Conservation (phyloP, 805 yeast genomes). For the Saccharomycopsis sp. region DNA sequence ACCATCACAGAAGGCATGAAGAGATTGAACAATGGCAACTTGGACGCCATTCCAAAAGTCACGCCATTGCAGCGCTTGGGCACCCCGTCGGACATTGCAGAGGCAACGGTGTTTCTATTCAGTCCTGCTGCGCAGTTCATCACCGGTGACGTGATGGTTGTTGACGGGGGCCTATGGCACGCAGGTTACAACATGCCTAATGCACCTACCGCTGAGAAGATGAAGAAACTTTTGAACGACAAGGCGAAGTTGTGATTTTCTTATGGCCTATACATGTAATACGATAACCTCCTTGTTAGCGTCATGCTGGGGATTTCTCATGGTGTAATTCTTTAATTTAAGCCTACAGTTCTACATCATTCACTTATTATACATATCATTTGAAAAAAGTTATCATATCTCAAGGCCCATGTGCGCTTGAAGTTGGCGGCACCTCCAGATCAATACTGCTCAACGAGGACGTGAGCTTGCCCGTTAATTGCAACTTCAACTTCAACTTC, state of each 20-base stretch:
- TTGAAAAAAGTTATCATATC: no score
- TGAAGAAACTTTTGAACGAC: conserved; percentile 27
- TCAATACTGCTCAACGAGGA: not conserved
- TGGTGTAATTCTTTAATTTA: no score
- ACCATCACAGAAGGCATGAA: conserved; percentile 85
- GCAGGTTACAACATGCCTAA: conserved; percentile 38
- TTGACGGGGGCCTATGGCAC: conserved; percentile 92
- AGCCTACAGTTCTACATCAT: no score
- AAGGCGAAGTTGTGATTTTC: conserved; percentile 30
- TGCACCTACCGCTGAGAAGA: conserved; percentile 34
- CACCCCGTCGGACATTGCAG: conserved; percentile 69
- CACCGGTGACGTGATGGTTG: conserved; percentile 69
- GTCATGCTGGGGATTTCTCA: no score
- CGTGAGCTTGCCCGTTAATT: conserved; percentile 10
- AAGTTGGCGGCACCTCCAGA: no score
- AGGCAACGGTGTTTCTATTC: conserved; percentile 74
- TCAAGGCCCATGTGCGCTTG: no score
- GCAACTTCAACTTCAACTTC: conserved; percentile 9
- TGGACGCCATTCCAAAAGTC: conserved; percentile 30
- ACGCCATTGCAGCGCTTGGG: conserved; percentile 40
- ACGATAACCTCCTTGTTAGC: no score
- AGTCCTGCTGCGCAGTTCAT: conserved; percentile 75
- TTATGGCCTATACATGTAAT: no score
- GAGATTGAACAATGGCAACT: conserved; percentile 40
- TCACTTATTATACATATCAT: no score